phyloP scores from a whole-genome alignment of 2,329 filamentous ascomycete genomes.

The Berkeleyomyces rouxiae region DNA sequence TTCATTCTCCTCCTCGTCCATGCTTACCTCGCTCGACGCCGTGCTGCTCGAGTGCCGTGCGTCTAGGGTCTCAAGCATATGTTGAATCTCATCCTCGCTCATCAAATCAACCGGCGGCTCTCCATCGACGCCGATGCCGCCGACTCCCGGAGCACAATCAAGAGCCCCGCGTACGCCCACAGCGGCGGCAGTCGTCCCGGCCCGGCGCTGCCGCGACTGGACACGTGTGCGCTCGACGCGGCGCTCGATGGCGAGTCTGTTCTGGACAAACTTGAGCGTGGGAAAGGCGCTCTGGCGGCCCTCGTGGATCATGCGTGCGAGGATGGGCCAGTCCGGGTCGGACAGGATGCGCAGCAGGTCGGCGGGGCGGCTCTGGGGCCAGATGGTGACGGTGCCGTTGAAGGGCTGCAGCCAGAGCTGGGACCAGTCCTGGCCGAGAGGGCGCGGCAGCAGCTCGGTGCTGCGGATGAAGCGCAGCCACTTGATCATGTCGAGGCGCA shows the following conservation, averaged over 20 bases:
- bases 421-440: slow-evolving; percentile 88
- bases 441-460: slow-evolving; percentile 76
- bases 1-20: slow-evolving; percentile 7
- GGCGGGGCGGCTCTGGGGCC: slow-evolving; percentile 62
- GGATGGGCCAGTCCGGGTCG: slow-evolving; percentile 57
- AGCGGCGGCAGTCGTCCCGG: slow-evolving; percentile 18
- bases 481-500: slow-evolving; percentile 93
- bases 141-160: slow-evolving; percentile 19
- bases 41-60: slow-evolving; percentile 16
- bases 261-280: slow-evolving; percentile 79
- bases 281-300: slow-evolving; percentile 83
- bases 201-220: slow-evolving; percentile 35
- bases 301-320: slow-evolving; percentile 78
- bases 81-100: slow-evolving; percentile 42
- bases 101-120: slow-evolving; percentile 40
- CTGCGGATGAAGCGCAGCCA: slow-evolving; percentile 93
- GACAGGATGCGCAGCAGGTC: slow-evolving; percentile 79
- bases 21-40: not conserved
- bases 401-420: slow-evolving; percentile 94
- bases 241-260: slow-evolving; percentile 70
- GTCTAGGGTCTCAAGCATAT: slow-evolving; percentile 24
- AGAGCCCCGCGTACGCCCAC: slow-evolving; percentile 29
- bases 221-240: slow-evolving; percentile 41
- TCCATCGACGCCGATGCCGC: slow-evolving; percentile 6
- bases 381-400: slow-evolving; percentile 86